Evolutionary conservation across 768 basidiomycete species (phyloP).

Genomic region (Exsudoporus frostii): DNA sequence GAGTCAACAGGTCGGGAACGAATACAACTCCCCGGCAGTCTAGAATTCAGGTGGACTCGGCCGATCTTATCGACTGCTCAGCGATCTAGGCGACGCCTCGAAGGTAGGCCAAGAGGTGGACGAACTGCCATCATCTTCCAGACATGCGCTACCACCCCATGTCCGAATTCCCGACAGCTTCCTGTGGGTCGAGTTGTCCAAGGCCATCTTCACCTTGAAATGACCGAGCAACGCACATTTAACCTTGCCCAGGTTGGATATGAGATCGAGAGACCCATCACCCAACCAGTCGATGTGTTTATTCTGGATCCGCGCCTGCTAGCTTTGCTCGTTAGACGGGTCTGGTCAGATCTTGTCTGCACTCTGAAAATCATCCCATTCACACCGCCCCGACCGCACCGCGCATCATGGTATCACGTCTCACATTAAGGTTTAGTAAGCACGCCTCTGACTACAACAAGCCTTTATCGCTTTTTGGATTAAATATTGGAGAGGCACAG

Average conservation of each 20-base stretch:
- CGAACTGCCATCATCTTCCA: not conserved
- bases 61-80: not conserved
- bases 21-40: not conserved
- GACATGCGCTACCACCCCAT: not conserved
- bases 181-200: not conserved
- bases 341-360: not conserved
- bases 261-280: not conserved
- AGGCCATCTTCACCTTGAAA: not conserved
- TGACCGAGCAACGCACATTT: not conserved
- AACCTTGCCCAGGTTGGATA: not conserved
- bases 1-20: not conserved
- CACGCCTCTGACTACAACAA: not conserved
- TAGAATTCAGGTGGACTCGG: not conserved
- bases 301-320: too few relatives aligned
- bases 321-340: not conserved
- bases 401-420: too few relatives aligned
- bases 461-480: not conserved
- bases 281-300: not conserved
- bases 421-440: too few relatives aligned
- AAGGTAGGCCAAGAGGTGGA: not conserved
- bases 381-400: too few relatives aligned
- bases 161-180: not conserved
- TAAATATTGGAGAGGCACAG: too few relatives aligned
- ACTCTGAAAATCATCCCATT: not conserved
- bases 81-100: not conserved